Conservation (phyloP, 495 filamentous ascomycete genomes). For the Xylaria curta region DNA sequence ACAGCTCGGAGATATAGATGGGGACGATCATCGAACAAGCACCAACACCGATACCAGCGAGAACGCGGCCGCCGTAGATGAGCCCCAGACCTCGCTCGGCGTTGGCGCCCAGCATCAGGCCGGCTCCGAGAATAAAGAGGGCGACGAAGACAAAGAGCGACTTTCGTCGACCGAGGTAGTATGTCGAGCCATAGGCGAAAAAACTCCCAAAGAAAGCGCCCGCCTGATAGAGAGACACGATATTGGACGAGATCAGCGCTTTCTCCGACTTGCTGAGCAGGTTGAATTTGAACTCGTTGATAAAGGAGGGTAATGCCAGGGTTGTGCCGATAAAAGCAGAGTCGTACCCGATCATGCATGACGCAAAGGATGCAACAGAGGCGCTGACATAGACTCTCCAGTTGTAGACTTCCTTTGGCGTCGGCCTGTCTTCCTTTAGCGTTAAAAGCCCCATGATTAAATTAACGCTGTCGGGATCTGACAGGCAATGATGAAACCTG, state of each 20-base stretch:
- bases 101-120: constrained; percentile 67
- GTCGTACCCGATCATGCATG: constrained; percentile 77
- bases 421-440: constrained; percentile 69
- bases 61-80: constrained; percentile 62
- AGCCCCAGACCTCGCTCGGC: constrained; percentile 63
- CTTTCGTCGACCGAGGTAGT: constrained; percentile 63
- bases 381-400: constrained; percentile 72
- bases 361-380: constrained; percentile 68
- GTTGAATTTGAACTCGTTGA: constrained; percentile 60
- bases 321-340: constrained; percentile 75
- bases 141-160: constrained; percentile 59
- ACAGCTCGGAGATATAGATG: constrained; percentile 65
- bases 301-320: constrained; percentile 66
- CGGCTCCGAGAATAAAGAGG: constrained; percentile 69
- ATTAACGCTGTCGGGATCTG: background rate
- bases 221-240: constrained; percentile 72
- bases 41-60: constrained; percentile 61
- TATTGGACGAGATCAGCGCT: constrained; percentile 65
- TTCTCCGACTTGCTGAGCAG: constrained; percentile 32
- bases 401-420: constrained; percentile 73
- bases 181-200: constrained; percentile 63
- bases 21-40: constrained; percentile 59
- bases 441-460: constrained; percentile 61
- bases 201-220: constrained; percentile 72
- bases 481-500: background rate